Conservation (phyloP, 176 grass and related monocot species). For the Cymbopogon citratus region DNA sequence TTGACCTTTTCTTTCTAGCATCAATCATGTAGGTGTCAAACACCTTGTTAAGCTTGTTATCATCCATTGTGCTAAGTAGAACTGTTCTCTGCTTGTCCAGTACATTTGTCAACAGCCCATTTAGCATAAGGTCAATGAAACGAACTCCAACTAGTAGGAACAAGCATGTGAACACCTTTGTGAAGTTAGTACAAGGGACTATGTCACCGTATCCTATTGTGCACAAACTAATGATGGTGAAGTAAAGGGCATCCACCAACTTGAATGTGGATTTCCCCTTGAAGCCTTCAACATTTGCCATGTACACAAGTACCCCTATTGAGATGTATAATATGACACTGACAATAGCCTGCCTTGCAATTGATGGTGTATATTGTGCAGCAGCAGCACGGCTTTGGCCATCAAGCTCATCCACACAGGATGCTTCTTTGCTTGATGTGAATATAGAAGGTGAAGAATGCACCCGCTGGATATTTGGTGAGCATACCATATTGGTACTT, state of each 20-base stretch:
- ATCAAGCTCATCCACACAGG: constrained; percentile 19
- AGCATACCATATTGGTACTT: constrained; percentile 18
- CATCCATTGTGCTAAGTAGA: constrained; percentile 71
- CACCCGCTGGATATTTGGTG: constrained; percentile 31
- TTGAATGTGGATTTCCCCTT: constrained; percentile 49
- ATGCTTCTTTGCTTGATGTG: constrained; percentile 45
- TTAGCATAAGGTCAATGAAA: constrained; percentile 60
- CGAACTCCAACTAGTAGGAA: constrained; percentile 72
- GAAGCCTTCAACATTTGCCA: constrained; percentile 55
- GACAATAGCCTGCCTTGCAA: constrained; percentile 48
- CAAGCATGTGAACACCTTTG: constrained; percentile 72
- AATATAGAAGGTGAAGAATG: constrained; percentile 61
- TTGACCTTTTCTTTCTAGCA: constrained; percentile 60
- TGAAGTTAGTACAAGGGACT: constrained; percentile 52
- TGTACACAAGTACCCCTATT: constrained; percentile 51
- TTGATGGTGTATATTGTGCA: constrained; percentile 41
- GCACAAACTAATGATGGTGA: constrained; percentile 67
- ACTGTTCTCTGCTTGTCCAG: constrained; percentile 63
- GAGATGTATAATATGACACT: constrained; percentile 59
- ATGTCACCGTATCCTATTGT: constrained; percentile 85
- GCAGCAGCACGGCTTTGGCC: constrained; percentile 27
- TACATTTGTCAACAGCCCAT: constrained; percentile 47
- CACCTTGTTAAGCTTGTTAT: constrained; percentile 63
- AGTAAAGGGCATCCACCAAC: constrained; percentile 76
- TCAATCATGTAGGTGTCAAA: constrained; percentile 72